These are phyloP conservation scores for Phoma sp. DNA, from an alignment of 2,329 filamentous ascomycete species.

Conservation along the genomic window DNA sequence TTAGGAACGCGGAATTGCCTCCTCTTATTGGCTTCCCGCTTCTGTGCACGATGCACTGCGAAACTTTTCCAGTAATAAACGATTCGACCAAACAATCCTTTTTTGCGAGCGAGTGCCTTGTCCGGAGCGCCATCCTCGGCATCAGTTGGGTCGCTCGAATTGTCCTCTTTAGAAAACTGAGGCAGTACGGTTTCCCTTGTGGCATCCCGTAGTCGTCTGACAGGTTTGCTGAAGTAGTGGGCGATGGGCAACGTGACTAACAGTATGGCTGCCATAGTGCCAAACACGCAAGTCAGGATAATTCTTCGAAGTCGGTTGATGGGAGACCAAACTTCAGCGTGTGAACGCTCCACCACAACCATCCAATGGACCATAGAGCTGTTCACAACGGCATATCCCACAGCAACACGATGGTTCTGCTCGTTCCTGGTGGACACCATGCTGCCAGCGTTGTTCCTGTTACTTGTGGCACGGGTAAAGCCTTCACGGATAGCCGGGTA, in stretches of 20 bases:
- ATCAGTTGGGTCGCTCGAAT: constrained; percentile 45
- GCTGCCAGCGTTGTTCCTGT: constrained; percentile 73
- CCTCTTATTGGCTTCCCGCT: constrained; percentile 50
- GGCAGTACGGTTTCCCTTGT: constrained; percentile 77
- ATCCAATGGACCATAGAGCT: constrained; percentile 80
- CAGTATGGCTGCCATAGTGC: constrained; percentile 75
- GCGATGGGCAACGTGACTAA: constrained; percentile 79
- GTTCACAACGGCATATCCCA: constrained; percentile 78
- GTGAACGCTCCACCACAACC: constrained; percentile 78
- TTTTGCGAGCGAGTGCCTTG: constrained; percentile 55
- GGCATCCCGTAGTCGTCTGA: constrained; percentile 75
- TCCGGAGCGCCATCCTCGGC: constrained; percentile 56
- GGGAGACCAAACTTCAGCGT: constrained; percentile 76
- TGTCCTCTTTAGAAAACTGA: constrained; percentile 60
- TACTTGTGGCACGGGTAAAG: constrained; percentile 57
- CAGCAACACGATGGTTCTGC: constrained; percentile 71
- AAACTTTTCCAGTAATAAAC: constrained; percentile 42
- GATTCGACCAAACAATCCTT: constrained; percentile 54
- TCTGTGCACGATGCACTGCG: constrained; percentile 46
- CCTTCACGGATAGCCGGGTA: constrained; percentile 71
- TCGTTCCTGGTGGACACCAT: constrained; percentile 76
- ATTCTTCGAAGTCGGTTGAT: constrained; percentile 80
- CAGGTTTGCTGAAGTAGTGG: constrained; percentile 82
- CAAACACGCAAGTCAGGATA: constrained; percentile 84
- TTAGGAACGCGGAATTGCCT: constrained; percentile 82